A percentile compares a stretch with the other conserved stretches of the same genome.
Conservation (phyloP, 345 rosid genomes). For the Anacardium occidentale region DNA sequence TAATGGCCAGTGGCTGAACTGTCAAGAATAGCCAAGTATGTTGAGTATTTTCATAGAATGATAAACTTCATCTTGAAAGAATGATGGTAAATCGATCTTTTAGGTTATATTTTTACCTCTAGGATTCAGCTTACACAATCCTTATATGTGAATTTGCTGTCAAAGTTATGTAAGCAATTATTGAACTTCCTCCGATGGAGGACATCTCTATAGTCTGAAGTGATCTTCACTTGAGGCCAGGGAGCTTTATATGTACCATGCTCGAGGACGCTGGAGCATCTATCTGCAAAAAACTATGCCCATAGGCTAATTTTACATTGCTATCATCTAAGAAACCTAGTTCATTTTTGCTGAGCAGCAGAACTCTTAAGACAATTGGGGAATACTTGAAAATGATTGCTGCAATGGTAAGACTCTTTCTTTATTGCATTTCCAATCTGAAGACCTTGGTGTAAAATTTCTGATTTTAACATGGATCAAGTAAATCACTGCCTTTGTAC, state of each 20-base stretch:
- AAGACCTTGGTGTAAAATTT: neutral
- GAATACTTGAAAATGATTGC: neutral
- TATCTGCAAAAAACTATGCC: neutral
- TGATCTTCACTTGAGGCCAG: no score
- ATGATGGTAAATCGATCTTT: no score
- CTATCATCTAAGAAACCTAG: neutral
- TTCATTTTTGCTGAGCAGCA: neutral
- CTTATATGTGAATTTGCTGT: no score
- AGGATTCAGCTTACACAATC: no score
- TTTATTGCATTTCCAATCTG: neutral
- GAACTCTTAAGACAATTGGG: neutral
- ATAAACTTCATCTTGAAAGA: no score
- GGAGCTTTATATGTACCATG: neutral
- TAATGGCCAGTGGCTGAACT: neutral
- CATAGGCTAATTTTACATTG: neutral
- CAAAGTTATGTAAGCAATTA: no score
- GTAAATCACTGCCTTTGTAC: neutral
- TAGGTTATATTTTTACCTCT: no score
- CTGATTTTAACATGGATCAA: neutral
- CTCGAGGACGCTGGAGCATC: neutral
- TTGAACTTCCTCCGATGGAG: no score
- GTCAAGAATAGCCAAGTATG: neutral
- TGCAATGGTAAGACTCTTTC: neutral
- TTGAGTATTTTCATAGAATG: neutral
- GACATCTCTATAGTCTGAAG: no score